Conservation (phyloP, 169 alveolate genomes). For the Cyclospora cayetanensis region DNA sequence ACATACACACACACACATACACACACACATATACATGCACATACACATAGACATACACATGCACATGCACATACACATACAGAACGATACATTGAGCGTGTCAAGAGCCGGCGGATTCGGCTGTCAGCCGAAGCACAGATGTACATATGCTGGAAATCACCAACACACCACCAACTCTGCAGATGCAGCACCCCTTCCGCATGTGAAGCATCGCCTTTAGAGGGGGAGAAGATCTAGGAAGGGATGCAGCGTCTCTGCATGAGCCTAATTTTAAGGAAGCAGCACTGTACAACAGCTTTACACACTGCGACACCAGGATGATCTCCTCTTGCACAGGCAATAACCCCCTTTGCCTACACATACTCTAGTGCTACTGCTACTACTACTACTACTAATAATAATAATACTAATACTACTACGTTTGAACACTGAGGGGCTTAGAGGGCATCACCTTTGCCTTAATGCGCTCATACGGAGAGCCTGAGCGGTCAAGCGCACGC, state of each 20-base stretch:
- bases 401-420: no score
- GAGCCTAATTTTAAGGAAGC: background rate
- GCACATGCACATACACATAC: background rate
- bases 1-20: background rate
- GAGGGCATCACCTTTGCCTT: conserved; percentile 55
- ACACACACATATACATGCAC: background rate
- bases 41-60: background rate
- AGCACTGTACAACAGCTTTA: background rate
- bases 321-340: no score
- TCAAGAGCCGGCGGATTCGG: background rate
- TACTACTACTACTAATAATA: no score
- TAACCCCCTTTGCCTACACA: no score
- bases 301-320: background rate
- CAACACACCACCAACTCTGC: background rate
- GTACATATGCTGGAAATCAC: background rate
- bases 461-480: conserved; percentile 61
- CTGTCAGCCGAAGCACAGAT: background rate
- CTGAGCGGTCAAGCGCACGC: conserved; percentile 28
- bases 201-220: background rate
- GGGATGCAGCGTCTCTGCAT: background rate
- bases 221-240: no score
- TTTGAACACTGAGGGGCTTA: no score
- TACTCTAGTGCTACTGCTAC: no score
- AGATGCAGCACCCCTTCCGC: background rate
- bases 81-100: background rate